phyloP scores from a whole-genome alignment of 129 eudicot species.

The Centella asiatica region DNA sequence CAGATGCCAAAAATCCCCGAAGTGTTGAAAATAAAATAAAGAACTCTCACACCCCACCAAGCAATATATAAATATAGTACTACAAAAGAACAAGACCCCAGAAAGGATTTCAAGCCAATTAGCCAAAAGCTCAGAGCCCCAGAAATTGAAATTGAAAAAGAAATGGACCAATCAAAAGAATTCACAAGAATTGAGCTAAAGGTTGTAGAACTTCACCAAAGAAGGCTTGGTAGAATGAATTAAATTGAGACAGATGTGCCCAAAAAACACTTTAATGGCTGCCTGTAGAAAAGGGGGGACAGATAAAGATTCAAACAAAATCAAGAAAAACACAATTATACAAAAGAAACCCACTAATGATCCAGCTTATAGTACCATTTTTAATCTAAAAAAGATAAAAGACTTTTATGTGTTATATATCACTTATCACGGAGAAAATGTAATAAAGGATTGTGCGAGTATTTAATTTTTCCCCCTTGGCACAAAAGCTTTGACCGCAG shows the following conservation, averaged over 20 bases:
- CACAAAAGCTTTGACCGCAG: conserved; percentile 18
- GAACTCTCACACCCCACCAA: conserved; percentile 9
- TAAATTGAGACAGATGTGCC: not conserved
- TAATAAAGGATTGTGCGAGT: not conserved
- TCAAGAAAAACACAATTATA: not conserved
- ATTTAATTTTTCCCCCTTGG: not conserved
- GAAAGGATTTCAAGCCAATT: conserved; percentile 8
- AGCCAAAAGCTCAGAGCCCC: conserved; percentile 11
- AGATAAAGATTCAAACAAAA: conserved; percentile 8
- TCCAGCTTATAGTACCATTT: conserved; percentile 3
- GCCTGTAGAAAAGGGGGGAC: not conserved
- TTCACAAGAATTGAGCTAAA: not conserved
- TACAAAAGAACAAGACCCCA: not conserved
- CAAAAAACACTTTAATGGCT: not conserved
- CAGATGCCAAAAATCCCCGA: not conserved
- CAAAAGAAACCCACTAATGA: conserved; percentile 7
- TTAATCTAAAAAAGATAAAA: not conserved
- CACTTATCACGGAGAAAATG: not conserved
- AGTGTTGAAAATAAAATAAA: not conserved
- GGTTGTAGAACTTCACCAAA: not conserved
- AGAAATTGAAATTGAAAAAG: not conserved
- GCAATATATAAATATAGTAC: not conserved
- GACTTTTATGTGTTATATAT: not conserved
- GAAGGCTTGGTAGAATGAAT: not conserved
- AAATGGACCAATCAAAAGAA: not conserved